A percentile compares a stretch with the other conserved stretches of the same genome.
Evolutionary conservation across 2,329 filamentous ascomycete species (phyloP).

Genomic region (Aspergillus puulaauensis): DNA sequence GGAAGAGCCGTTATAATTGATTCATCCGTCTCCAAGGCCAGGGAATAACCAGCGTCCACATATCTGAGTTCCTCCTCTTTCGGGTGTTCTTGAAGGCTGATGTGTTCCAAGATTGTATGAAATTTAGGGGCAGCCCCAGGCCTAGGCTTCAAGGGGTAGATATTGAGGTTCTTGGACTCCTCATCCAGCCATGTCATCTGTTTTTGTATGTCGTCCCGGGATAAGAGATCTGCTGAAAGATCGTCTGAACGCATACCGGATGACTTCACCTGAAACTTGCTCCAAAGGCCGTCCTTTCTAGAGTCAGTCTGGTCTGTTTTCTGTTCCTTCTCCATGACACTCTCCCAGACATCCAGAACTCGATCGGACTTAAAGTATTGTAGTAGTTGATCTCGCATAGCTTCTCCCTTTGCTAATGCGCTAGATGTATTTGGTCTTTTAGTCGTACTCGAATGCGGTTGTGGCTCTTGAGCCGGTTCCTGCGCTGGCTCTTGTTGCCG

Average conservation of each 20-base stretch:
- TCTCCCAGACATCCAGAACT: slow-evolving; percentile 34
- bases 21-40: slow-evolving; percentile 12
- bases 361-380: slow-evolving; percentile 35
- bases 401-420: slow-evolving; percentile 20
- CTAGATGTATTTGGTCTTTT: slow-evolving; percentile 7
- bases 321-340: slow-evolving; percentile 21
- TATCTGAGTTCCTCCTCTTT: slow-evolving; percentile 7
- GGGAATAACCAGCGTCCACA: background rate
- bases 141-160: slow-evolving; percentile 31
- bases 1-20: slow-evolving; percentile 31
- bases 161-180: slow-evolving; percentile 26
- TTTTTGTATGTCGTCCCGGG: slow-evolving; percentile 16
- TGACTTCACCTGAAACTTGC: slow-evolving; percentile 32
- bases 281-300: slow-evolving; percentile 28
- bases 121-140: slow-evolving; percentile 28
- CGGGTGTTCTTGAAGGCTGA: slow-evolving; percentile 23
- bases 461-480: slow-evolving; percentile 10
- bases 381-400: slow-evolving; percentile 32
- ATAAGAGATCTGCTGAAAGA: slow-evolving; percentile 7
- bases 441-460: slow-evolving; percentile 8
- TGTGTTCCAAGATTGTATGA: slow-evolving; percentile 31
- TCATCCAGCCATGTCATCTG: slow-evolving; percentile 34
- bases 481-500: background rate
- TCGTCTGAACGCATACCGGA: slow-evolving; percentile 14
- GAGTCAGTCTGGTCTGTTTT: slow-evolving; percentile 12